phyloP scores from a whole-genome alignment of 345 rosid species.

The Citropsis articulata region DNA sequence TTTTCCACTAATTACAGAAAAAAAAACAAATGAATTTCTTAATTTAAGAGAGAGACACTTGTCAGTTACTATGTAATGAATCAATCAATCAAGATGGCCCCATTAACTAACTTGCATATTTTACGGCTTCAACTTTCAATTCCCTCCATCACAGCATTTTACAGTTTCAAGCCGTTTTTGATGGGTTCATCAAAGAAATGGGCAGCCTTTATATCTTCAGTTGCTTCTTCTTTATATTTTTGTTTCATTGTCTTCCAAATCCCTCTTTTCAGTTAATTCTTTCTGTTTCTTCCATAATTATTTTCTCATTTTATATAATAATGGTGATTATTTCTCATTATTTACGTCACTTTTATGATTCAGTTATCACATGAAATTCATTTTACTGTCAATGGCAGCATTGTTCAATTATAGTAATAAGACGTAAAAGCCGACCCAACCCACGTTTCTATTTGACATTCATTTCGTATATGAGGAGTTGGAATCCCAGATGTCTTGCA shows the following conservation, averaged over 20 bases:
- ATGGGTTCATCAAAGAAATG: constrained; percentile 54
- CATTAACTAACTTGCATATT: background rate
- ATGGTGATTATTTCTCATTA: background rate
- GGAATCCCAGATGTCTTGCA: background rate
- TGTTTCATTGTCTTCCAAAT: constrained; percentile 66
- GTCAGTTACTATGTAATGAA: too few species aligned
- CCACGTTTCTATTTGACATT: background rate
- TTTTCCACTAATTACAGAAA: too few species aligned
- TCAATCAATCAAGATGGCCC: background rate
- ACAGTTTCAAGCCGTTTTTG: background rate
- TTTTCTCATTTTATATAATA: background rate
- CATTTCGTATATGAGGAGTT: too few species aligned
- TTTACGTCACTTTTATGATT: background rate
- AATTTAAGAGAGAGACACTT: too few species aligned
- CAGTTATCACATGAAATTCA: background rate
- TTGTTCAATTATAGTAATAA: too few species aligned
- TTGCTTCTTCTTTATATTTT: constrained; percentile 44
- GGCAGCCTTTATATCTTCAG: constrained; percentile 51
- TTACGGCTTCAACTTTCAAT: background rate
- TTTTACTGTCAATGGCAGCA: background rate
- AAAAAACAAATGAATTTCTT: too few species aligned
- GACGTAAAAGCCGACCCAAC: background rate
- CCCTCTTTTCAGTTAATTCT: constrained; percentile 78
- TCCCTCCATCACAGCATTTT: background rate
- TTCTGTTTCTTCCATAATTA: background rate